Conservation (phyloP, 2,329 filamentous ascomycete genomes). For the Aspergillus niger region DNA sequence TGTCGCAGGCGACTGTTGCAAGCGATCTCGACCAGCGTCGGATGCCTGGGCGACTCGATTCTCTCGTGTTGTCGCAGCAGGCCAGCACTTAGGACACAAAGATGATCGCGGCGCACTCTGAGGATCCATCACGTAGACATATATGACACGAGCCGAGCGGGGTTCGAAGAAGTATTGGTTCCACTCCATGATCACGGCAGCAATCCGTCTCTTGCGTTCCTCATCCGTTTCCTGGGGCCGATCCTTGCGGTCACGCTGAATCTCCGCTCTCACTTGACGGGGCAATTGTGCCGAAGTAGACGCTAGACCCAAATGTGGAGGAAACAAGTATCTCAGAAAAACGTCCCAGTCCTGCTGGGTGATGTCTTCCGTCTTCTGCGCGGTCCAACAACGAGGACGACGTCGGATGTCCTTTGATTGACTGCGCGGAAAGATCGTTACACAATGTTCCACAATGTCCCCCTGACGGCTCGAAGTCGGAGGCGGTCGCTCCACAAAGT, state of each 20-base stretch:
- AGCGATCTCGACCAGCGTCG: conserved; percentile 14
- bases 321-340: conserved; percentile 47
- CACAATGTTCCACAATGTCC: conserved; percentile 36
- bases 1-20: conserved; percentile 5
- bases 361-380: conserved; percentile 35
- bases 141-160: conserved; percentile 37
- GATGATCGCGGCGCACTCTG: conserved; percentile 37
- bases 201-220: conserved; percentile 40
- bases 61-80: conserved; percentile 38
- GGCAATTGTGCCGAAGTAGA: conserved; percentile 40
- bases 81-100: conserved; percentile 44
- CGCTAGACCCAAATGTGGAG: conserved; percentile 40
- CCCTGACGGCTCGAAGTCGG: conserved; percentile 27
- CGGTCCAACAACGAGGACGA: conserved; percentile 44
- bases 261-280: conserved; percentile 42
- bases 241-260: conserved; percentile 45
- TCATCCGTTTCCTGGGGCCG: conserved; percentile 45
- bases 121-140: conserved; percentile 38
- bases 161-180: conserved; percentile 46
- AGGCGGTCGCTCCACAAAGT: conserved; percentile 41
- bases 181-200: conserved; percentile 46
- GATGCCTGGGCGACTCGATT: conserved; percentile 15
- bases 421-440: conserved; percentile 45
- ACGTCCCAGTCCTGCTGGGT: conserved; percentile 48
- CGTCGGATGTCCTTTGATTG: conserved; percentile 46